A percentile compares a stretch with the other conserved stretches of the same genome.
phyloP scores from a whole-genome alignment of 1,284 basidiomycete species.

The Boletellus sp. region DNA sequence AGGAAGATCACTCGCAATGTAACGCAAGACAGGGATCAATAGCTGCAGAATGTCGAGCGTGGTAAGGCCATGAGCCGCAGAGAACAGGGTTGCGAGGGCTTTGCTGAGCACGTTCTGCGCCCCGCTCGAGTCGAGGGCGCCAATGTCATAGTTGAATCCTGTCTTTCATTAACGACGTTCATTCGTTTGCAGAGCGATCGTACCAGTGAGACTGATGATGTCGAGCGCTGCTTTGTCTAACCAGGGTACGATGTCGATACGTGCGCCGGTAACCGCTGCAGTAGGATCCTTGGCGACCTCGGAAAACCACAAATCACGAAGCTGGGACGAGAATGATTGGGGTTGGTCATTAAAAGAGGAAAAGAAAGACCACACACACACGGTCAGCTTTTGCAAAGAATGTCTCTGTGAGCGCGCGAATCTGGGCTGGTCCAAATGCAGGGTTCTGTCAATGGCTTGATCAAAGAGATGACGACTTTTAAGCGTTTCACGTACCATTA shows the following conservation, averaged over 20 bases:
- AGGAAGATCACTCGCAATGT: slow-evolving; percentile 36
- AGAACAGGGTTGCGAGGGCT: slow-evolving; percentile 45
- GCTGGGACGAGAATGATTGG: slow-evolving; percentile 27
- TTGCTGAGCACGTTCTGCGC: slow-evolving; percentile 45
- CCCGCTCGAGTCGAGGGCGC: slow-evolving; percentile 17
- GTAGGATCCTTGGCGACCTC: slow-evolving; percentile 26
- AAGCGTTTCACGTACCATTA: slow-evolving; percentile 18
- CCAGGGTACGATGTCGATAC: slow-evolving; percentile 53
- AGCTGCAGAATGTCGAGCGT: slow-evolving; percentile 29
- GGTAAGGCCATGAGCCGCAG: too few species aligned
- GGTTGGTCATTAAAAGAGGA: background rate
- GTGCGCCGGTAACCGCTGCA: slow-evolving; percentile 11
- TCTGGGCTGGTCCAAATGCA: slow-evolving; percentile 53
- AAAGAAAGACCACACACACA: slow-evolving; percentile 30
- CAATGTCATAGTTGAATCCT: background rate
- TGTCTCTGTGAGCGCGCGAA: slow-evolving; percentile 51
- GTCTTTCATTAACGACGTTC: background rate
- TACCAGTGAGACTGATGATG: slow-evolving; percentile 66
- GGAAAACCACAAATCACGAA: slow-evolving; percentile 43
- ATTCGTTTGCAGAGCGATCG: slow-evolving; percentile 4
- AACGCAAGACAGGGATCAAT: slow-evolving; percentile 39
- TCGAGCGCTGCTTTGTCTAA: slow-evolving; percentile 61
- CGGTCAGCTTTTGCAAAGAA: slow-evolving; percentile 52
- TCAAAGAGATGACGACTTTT: background rate
- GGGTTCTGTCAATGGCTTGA: slow-evolving; percentile 43